Conservation (phyloP, 2,329 filamentous ascomycete species). For the Chaetomium strumarium region DNA sequence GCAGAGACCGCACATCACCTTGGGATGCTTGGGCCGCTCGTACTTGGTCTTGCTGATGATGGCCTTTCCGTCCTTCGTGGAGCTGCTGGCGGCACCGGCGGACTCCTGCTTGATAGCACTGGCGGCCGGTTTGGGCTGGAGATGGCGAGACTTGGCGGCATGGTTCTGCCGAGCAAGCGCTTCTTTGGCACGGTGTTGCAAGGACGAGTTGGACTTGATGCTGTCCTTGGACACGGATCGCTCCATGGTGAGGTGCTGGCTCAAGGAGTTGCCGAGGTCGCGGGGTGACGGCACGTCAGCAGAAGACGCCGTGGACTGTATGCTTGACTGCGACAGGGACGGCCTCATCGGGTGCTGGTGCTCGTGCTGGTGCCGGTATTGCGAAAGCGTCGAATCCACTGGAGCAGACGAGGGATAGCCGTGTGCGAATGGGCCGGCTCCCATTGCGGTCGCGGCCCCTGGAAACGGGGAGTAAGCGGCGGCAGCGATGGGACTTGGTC, state of each 20-base stretch:
- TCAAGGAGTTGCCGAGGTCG: slow-evolving; percentile 9
- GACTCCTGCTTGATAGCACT: slow-evolving; percentile 26
- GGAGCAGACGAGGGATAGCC: slow-evolving; percentile 21
- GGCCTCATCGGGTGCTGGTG: slow-evolving; percentile 21
- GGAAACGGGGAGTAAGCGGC: slow-evolving; percentile 18
- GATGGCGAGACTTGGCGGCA: slow-evolving; percentile 30
- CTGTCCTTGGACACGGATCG: slow-evolving; percentile 46
- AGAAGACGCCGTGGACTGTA: slow-evolving; percentile 15
- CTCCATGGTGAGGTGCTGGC: slow-evolving; percentile 30
- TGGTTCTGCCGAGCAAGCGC: slow-evolving; percentile 41
- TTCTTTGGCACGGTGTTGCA: slow-evolving; percentile 43
- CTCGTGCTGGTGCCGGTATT: slow-evolving; percentile 17
- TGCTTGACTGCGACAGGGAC: slow-evolving; percentile 20
- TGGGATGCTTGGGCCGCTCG: slow-evolving; percentile 61
- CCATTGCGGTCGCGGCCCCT: slow-evolving; percentile 26
- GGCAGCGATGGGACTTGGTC: slow-evolving; percentile 13
- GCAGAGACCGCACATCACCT: slow-evolving; percentile 66
- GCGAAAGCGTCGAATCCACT: slow-evolving; percentile 2
- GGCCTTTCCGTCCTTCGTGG: slow-evolving; percentile 39
- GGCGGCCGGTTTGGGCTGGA: slow-evolving; percentile 42
- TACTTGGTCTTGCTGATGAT: slow-evolving; percentile 40
- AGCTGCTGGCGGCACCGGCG: slow-evolving; percentile 16
- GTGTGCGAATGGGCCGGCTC: slow-evolving; percentile 3
- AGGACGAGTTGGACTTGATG: slow-evolving; percentile 37
- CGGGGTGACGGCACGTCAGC: neutral